Evolutionary conservation across 768 basidiomycete species (phyloP).

Genomic region (Termitomyces heimii): DNA sequence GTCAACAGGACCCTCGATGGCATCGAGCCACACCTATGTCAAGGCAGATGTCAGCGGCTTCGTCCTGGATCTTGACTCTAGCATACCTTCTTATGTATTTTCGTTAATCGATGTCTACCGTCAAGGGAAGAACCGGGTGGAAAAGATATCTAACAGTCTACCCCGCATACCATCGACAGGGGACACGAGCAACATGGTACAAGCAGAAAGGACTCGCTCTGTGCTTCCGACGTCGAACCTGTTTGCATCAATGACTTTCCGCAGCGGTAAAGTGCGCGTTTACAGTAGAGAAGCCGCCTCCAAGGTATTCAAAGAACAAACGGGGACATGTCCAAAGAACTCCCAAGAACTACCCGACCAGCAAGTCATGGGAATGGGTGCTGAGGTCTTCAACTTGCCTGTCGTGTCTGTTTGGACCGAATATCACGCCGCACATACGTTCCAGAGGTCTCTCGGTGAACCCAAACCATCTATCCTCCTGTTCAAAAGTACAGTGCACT

Average conservation of each 20-base stretch:
- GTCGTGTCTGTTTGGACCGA: constrained; percentile 79
- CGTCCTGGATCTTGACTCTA: constrained; percentile 76
- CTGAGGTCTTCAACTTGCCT: constrained; percentile 69
- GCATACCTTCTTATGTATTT: constrained; percentile 72
- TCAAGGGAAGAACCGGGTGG: constrained; percentile 74
- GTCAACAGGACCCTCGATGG: constrained; percentile 37
- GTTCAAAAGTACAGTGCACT: constrained; percentile 86
- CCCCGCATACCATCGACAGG: constrained; percentile 34
- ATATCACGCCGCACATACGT: constrained; percentile 56
- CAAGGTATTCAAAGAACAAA: constrained; percentile 31
- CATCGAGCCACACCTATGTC: constrained; percentile 52
- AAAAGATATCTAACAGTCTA: constrained; percentile 50
- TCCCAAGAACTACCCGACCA: constrained; percentile 45
- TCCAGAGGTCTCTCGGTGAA: constrained; percentile 27
- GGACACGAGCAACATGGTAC: constrained; percentile 1
- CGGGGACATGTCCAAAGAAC: constrained; percentile 27
- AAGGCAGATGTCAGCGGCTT: constrained; percentile 78
- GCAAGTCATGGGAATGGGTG: constrained; percentile 43
- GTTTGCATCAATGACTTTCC: constrained; percentile 65
- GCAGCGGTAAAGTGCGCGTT: constrained; percentile 79
- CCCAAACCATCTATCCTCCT: constrained; percentile 56
- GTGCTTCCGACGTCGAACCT: constrained; percentile 52
- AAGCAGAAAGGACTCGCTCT: constrained; percentile 25
- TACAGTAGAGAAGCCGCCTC: constrained; percentile 47
- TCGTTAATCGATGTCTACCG: constrained; percentile 83